These are phyloP conservation scores for Cenchrus purpureus DNA, from an alignment of 176 grass and related monocot genomes.

Conservation along the genomic window DNA sequence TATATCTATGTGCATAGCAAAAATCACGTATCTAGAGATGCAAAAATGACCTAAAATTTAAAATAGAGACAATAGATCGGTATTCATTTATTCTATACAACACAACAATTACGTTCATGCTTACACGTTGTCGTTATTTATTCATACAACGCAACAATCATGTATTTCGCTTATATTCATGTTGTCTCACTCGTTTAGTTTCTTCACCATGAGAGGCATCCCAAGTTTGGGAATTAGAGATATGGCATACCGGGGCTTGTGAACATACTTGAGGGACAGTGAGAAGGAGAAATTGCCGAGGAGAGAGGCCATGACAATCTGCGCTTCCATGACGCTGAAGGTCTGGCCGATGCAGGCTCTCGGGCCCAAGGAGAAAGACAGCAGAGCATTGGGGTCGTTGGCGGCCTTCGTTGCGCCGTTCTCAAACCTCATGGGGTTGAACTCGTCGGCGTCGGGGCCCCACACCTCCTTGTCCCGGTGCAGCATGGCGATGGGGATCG, in stretches of 20 bases:
- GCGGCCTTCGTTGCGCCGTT: conserved; percentile 27
- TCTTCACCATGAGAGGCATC: conserved; percentile 47
- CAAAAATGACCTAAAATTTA: no score
- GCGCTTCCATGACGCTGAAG: conserved; percentile 51
- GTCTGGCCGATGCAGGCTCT: conserved; percentile 62
- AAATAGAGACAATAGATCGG: no score
- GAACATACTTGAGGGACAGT: conserved; percentile 54
- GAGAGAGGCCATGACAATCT: conserved; percentile 44
- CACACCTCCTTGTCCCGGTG: conserved; percentile 54
- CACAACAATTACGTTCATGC: no score
- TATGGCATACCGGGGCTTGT: conserved; percentile 42
- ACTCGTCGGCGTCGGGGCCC: conserved; percentile 58
- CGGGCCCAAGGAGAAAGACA: conserved; percentile 50
- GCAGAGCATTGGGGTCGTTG: conserved; percentile 38
- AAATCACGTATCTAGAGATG: no score
- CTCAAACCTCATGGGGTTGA: conserved; percentile 64
- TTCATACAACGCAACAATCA: no score
- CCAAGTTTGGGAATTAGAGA: conserved; percentile 50
- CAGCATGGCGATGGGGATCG: conserved; percentile 35
- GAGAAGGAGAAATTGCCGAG: conserved; percentile 57
- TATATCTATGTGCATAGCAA: no score
- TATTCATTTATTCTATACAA: no score
- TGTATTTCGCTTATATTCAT: no score
- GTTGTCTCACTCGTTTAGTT: neutral
- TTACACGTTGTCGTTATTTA: no score